These are phyloP conservation scores for Phytophthora fragariaefolia DNA, from an alignment of 352 stramenopile genomes.

Conservation along the genomic window DNA sequence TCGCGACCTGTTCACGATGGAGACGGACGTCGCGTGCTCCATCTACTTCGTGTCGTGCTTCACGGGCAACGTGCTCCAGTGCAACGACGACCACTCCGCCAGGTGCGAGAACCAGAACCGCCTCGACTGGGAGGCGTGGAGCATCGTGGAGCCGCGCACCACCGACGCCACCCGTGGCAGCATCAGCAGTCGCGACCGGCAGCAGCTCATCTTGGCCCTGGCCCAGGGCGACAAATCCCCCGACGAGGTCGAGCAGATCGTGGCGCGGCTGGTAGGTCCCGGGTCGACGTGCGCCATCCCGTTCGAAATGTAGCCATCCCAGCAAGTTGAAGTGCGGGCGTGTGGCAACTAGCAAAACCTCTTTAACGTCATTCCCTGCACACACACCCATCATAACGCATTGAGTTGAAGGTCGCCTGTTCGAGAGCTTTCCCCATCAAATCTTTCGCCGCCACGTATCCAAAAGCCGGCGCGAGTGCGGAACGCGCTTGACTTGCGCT, in stretches of 20 bases:
- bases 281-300: background rate
- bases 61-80: constrained; percentile 24
- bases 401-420: constrained; percentile 18
- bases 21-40: constrained; percentile 10
- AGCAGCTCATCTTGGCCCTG: constrained; percentile 25
- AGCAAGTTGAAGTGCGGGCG: background rate
- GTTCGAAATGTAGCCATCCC: background rate
- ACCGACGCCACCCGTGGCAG: background rate
- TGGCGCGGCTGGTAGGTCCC: constrained; percentile 8
- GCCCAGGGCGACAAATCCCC: constrained; percentile 16
- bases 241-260: constrained; percentile 27
- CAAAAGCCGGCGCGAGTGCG: constrained; percentile 8
- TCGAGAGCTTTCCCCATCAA: constrained; percentile 12
- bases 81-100: constrained; percentile 7
- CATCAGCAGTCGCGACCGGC: constrained; percentile 6
- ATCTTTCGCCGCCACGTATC: constrained; percentile 26
- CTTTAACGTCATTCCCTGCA: constrained; percentile 12
- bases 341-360: constrained; percentile 18
- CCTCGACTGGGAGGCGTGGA: constrained; percentile 11
- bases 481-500: constrained; percentile 22
- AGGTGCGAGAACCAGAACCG: constrained; percentile 15
- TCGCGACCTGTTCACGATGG: constrained; percentile 21
- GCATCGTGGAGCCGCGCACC: constrained; percentile 15
- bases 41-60: constrained; percentile 29
- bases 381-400: constrained; percentile 2